Evolutionary conservation across 192 early-diverging fungal species (phyloP).

Genomic region (Coemansia guatemalensis): DNA sequence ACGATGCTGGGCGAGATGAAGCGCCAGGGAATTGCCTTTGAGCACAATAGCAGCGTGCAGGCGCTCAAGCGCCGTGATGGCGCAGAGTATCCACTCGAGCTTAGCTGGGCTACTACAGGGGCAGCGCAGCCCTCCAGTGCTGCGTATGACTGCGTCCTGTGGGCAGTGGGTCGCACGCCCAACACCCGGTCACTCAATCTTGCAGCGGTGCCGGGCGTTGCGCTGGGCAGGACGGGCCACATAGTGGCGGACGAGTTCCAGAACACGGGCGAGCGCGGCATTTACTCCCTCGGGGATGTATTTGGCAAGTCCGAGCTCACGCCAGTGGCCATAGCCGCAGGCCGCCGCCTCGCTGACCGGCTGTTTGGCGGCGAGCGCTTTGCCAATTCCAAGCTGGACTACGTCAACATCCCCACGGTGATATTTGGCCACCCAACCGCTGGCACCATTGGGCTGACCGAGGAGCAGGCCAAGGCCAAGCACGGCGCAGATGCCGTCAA

Average conservation of each 20-base stretch:
- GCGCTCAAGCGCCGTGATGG: constrained; percentile 60
- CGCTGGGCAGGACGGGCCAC: constrained; percentile 65
- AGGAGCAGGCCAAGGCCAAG: constrained; percentile 71
- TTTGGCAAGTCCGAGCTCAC: constrained; percentile 90
- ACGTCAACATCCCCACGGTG: constrained; percentile 92
- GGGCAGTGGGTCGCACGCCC: constrained; percentile 88
- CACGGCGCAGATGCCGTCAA: constrained; percentile 81
- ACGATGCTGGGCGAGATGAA: constrained; percentile 75
- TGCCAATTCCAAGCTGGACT: constrained; percentile 80
- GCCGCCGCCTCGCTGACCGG: constrained; percentile 84
- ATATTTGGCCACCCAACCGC: constrained; percentile 92
- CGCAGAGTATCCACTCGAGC: constrained; percentile 57
- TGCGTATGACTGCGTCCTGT: constrained; percentile 83
- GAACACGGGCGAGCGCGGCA: constrained; percentile 64
- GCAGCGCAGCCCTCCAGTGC: constrained; percentile 37
- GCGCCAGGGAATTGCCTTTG: constrained; percentile 79
- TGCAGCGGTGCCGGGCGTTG: constrained; percentile 61
- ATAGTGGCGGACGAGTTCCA: constrained; percentile 88
- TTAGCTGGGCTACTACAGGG: constrained; percentile 41
- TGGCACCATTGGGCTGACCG: constrained; percentile 89
- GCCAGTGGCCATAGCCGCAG: constrained; percentile 96
- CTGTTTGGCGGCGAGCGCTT: constrained; percentile 81
- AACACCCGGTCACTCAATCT: constrained; percentile 74
- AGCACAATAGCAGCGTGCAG: constrained; percentile 61
- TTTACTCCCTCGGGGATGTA: constrained; percentile 95